Conservation (phyloP, 169 alveolate species). For the Eimeria praecox region DNA sequence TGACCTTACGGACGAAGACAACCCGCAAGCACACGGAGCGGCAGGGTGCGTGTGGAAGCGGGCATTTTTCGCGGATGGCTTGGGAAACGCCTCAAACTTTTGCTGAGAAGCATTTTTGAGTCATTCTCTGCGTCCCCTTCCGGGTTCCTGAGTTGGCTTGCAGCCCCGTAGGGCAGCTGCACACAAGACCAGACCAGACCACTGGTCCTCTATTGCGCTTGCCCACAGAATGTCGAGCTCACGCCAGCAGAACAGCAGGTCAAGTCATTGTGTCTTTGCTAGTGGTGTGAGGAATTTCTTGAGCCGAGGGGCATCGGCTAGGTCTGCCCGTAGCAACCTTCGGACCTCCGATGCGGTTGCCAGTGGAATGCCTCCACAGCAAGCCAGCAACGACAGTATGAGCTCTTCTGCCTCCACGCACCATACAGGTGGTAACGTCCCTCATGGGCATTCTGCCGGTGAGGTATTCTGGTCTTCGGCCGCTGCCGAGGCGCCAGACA, state of each 20-base stretch:
- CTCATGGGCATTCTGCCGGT: not conserved
- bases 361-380: not conserved
- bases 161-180: not conserved
- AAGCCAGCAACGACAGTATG: not conserved
- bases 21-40: not conserved
- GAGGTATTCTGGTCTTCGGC: not conserved
- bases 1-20: not conserved
- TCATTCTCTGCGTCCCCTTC: not conserved
- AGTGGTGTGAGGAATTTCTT: not conserved
- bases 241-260: not conserved
- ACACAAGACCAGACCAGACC: constrained; percentile 20
- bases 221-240: not conserved
- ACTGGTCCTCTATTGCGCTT: not conserved
- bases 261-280: not conserved
- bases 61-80: not conserved
- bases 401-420: not conserved
- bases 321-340: not conserved
- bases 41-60: not conserved
- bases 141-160: not conserved
- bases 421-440: not conserved
- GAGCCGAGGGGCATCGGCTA: not conserved
- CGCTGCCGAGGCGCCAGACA: not conserved
- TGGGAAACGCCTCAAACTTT: not conserved
- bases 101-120: not conserved
- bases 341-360: not conserved